Conservation (phyloP, 495 filamentous ascomycete genomes). For the Pseudotulostoma volvatum region DNA sequence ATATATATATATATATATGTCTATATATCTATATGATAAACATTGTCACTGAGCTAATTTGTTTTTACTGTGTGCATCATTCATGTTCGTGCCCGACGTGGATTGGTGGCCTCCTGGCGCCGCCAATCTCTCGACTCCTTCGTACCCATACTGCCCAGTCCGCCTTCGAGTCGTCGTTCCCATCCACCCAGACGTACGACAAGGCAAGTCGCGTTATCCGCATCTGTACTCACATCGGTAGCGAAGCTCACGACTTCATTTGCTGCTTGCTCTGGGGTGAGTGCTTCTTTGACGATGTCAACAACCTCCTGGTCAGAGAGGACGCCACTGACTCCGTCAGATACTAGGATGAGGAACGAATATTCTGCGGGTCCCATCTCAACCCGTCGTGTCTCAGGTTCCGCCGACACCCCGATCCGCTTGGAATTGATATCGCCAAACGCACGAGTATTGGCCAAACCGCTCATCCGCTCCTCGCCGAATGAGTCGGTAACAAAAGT, state of each 20-base stretch:
- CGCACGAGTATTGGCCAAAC: slow-evolving; percentile 81
- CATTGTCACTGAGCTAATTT: too few species aligned
- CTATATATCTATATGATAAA: too few species aligned
- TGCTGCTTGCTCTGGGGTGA: slow-evolving; percentile 73
- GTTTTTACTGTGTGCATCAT: too few species aligned
- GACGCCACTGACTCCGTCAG: slow-evolving; percentile 72
- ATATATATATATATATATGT: too few species aligned
- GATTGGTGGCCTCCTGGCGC: slow-evolving; percentile 68
- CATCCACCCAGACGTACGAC: slow-evolving; percentile 86
- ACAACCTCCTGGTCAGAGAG: slow-evolving; percentile 85
- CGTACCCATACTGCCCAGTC: slow-evolving; percentile 73
- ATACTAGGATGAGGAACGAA: slow-evolving; percentile 72
- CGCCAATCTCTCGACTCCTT: slow-evolving; percentile 80
- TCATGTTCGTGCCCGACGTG: slow-evolving; percentile 49
- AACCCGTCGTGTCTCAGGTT: slow-evolving; percentile 65
- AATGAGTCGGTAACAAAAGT: slow-evolving; percentile 91
- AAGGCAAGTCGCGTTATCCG: slow-evolving; percentile 90
- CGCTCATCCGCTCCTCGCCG: slow-evolving; percentile 88
- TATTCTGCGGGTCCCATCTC: slow-evolving; percentile 70
- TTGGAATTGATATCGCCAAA: slow-evolving; percentile 89
- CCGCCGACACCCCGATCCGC: slow-evolving; percentile 80
- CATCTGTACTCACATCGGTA: slow-evolving; percentile 64
- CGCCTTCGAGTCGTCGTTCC: slow-evolving; percentile 82
- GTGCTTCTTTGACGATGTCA: slow-evolving; percentile 84
- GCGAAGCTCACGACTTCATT: slow-evolving; percentile 68